Evolutionary conservation across 306 rosid genomes (phyloP), one percentile per base, ranked within the genome.

Genomic region (Vachellia collinsii): DNA sequence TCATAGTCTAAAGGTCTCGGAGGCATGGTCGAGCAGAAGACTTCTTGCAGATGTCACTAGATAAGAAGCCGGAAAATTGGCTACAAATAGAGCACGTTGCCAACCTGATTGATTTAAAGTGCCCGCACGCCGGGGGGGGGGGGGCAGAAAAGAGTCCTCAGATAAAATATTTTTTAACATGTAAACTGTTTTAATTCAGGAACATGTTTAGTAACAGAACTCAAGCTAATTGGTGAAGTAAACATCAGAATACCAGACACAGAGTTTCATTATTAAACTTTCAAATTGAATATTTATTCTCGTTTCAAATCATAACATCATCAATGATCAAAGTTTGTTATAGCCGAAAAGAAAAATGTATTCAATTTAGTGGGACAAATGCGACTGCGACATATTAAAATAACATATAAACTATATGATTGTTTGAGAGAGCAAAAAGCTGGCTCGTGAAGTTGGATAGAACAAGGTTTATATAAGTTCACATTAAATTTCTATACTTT

Each of bases 1-100:
- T 80, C 97, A 50, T 87, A 79, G 87, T 90, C 98, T 74, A 96
- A 88, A 38, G 91, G 97, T 91, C 86, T 96, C 1, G 81, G 92
- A 37, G 97, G 92, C 99, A 96, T 96, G 86, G 74, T 90, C 88
- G 80, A 80, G 82, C 63, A 80, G 63, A 77, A 62, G 38, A 74
- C 11, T 90, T 74, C 83, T 85, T 25, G 72, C 79, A 79, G 80
- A 63, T 73, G 39, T 81, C 65, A 78, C 85, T 69, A 46, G 68
- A 80, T 69, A 69, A 80, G 70, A 70, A 73, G 54, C 9, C 36
- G 51, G 41, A 72, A 22, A 22, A 12, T 62, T 44, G 81, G 75
- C 76, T 74, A 81, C 70, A 84, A 71, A 72, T 46, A 47, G 42
- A 75, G 74, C 41, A 86, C 61, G 77, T 58, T 50, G 67, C 85